Evolutionary conservation across 164 flowering plant species (phyloP).

Genomic region (Chloranthus sessilifolius): DNA sequence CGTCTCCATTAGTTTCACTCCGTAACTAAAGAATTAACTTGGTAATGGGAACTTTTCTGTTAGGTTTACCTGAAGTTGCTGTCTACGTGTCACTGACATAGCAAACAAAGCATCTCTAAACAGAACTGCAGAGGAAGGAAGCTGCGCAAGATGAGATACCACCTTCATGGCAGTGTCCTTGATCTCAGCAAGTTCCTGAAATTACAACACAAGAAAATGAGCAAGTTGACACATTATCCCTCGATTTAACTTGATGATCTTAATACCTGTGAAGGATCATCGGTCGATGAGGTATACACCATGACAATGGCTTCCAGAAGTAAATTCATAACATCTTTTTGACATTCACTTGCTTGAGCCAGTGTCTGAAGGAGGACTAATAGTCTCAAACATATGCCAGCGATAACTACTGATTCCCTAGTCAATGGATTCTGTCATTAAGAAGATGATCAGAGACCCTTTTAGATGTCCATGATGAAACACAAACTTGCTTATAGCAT

Average conservation of each 20-base stretch:
- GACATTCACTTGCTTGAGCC: constrained; percentile 47
- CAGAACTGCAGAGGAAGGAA: constrained; percentile 57
- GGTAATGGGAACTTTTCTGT: background rate
- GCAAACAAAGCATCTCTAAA: constrained; percentile 74
- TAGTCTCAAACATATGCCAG: constrained; percentile 68
- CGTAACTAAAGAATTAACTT: background rate
- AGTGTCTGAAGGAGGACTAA: constrained; percentile 69
- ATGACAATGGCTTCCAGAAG: constrained; percentile 63
- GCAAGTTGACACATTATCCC: background rate
- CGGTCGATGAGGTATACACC: constrained; percentile 49
- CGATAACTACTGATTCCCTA: constrained; percentile 47
- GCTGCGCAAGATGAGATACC: constrained; percentile 87
- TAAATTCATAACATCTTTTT: constrained; percentile 53
- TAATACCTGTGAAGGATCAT: constrained; percentile 45
- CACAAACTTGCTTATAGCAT: background rate
- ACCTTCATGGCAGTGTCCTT: constrained; percentile 52
- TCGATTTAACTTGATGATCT: background rate
- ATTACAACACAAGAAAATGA: constrained; percentile 3
- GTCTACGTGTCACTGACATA: constrained; percentile 62
- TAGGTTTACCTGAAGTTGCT: constrained; percentile 71
- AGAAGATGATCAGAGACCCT: constrained; percentile 4
- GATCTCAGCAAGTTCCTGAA: constrained; percentile 64
- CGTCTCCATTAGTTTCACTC: background rate
- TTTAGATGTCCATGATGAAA: constrained; percentile 6
- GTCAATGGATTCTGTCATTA: constrained; percentile 52